Evolutionary conservation across 192 early-diverging fungal genomes (phyloP), one percentile per base, ranked within the genome.

Genomic region (Entomortierella beljakovae): DNA sequence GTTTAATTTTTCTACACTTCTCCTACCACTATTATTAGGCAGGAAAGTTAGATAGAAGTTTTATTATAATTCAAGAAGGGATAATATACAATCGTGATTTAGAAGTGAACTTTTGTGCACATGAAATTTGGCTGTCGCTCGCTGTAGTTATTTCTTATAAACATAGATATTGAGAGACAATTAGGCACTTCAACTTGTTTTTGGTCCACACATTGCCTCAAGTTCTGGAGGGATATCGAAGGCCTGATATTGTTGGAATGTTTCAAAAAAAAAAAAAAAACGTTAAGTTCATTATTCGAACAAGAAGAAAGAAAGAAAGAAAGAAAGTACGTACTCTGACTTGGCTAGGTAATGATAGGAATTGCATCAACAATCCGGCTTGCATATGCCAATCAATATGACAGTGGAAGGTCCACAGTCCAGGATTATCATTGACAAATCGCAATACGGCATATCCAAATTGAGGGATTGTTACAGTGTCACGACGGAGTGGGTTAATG

Each of bases 341-440:
- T 3, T 20, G 6, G 20, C 43, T 46, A 15, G 72, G 72, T 11
- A 62, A 25, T 53, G 65, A 67, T 58, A 60, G 18, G 40, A 85
- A 68, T 63, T 81, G 71, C 4, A 79, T 29, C 50, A 74, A 25
- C 28, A 85, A 50, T 3, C 81, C 84, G 25, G 68, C 65, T 25
- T 70, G 71, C 72, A 86, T 68, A 25, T 87, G 86, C 56, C 85
- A 72, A n/a, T 82, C 71, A 22, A 84, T 84, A 25, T 84, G 83
- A 50, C 83, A 84, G 49, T 84, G 83, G 13, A 84, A 42, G 7
- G 68, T 50, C 83, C 83, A 82, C 35, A 83, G 15, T 9, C 83
- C 83, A 1, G 83, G 74, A 31, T 82, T 84, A 23, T 86, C 81
- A 55, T 50, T 63, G 11, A 66, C 46, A 37, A 80, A 76, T 11